Conservation (phyloP, 768 basidiomycete species). For the Lactifluus echinatus region DNA sequence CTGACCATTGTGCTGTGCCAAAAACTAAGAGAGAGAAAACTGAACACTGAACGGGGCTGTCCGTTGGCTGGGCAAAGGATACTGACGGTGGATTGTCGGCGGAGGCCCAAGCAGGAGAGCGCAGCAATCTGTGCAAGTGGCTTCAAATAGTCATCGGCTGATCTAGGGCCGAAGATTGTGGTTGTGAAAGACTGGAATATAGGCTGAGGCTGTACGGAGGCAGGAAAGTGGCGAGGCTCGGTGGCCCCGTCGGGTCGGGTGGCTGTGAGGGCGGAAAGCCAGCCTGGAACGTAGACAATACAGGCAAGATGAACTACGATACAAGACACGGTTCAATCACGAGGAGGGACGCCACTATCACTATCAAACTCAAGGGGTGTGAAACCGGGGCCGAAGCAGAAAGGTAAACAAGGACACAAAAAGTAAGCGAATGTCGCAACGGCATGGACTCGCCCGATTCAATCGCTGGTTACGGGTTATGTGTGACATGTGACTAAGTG, state of each 20-base stretch:
- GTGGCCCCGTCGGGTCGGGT: no score
- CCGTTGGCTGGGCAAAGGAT: not conserved
- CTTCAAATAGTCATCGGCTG: not conserved
- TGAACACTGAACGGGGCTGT: not conserved
- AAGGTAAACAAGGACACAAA: not conserved
- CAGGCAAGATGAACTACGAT: not conserved
- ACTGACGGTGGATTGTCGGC: not conserved
- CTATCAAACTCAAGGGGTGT: conserved; percentile 9
- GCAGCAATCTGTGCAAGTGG: not conserved
- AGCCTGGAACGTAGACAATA: not conserved
- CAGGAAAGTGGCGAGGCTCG: not conserved
- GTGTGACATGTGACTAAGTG: conserved; percentile 12
- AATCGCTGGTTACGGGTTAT: conserved; percentile 14
- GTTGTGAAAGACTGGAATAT: not conserved
- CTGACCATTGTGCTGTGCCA: not conserved
- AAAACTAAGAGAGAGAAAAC: not conserved
- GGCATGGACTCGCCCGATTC: not conserved
- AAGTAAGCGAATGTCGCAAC: not conserved
- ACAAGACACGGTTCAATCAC: not conserved
- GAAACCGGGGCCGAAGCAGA: conserved; percentile 10
- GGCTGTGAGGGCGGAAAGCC: not conserved
- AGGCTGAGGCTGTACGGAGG: not conserved
- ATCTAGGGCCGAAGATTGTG: not conserved
- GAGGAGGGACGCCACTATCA: conserved; percentile 17
- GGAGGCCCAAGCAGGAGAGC: not conserved